Percentiles rank a stretch among this genome's conserved stretches.
phyloP scores from a whole-genome alignment of 495 filamentous ascomycete species.

The Beverwykella pulmonaria region DNA sequence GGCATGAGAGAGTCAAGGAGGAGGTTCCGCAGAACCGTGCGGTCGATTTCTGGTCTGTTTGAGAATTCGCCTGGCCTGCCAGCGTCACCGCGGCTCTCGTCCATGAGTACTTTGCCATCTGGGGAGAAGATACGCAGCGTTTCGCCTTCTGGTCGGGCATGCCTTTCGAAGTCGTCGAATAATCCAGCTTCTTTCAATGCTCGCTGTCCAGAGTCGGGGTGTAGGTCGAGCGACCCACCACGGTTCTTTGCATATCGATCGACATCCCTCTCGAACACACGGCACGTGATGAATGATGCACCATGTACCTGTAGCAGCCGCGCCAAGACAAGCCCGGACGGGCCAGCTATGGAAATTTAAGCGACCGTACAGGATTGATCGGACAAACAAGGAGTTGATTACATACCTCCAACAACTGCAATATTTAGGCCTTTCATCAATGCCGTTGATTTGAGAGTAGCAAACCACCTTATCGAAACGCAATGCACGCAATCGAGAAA shows the following conservation, averaged over 20 bases:
- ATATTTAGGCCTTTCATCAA: too few species aligned
- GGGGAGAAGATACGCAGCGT: background rate
- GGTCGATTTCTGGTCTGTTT: constrained; percentile 7
- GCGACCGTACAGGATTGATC: too few species aligned
- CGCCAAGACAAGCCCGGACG: too few species aligned
- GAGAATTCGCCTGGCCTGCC: background rate
- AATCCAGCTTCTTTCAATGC: background rate
- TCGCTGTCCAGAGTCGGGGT: background rate
- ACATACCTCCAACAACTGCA: too few species aligned
- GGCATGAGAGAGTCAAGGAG: background rate
- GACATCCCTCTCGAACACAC: background rate
- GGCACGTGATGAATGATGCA: too few species aligned
- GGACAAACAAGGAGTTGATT: too few species aligned
- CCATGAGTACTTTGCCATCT: background rate
- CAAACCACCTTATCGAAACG: too few species aligned
- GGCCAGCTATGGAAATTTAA: too few species aligned
- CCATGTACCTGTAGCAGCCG: too few species aligned
- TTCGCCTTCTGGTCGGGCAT: background rate
- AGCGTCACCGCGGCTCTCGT: background rate
- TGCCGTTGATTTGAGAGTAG: too few species aligned
- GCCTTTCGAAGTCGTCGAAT: background rate
- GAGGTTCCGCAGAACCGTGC: background rate
- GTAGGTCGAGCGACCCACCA: constrained; percentile 3
- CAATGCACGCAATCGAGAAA: too few species aligned
- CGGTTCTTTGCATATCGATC: background rate